Evolutionary conservation across 805 yeast genomes (phyloP).

Genomic region (Wickerhamiella kurtzmanii): DNA sequence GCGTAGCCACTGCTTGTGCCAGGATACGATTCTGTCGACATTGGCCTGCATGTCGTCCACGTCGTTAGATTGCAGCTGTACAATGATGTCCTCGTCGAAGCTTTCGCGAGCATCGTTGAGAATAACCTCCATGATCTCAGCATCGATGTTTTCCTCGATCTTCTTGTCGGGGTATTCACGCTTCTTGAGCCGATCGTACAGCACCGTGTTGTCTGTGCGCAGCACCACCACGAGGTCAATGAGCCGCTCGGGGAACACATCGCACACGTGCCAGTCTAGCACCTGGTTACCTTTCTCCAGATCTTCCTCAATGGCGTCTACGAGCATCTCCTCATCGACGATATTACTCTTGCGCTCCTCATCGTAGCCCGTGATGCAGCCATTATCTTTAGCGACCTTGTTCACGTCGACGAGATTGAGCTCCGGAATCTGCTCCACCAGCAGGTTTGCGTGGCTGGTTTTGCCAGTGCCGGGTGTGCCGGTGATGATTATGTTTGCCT

Average conservation of each 20-base stretch:
- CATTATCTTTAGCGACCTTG: conserved; percentile 64
- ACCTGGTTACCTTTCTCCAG: conserved; percentile 77
- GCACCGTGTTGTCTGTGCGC: conserved; percentile 54
- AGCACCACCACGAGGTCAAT: conserved; percentile 87
- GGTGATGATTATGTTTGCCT: conserved; percentile 70
- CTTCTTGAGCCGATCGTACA: conserved; percentile 61
- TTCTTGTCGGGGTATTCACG: conserved; percentile 73
- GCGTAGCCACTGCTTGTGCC: conserved; percentile 64
- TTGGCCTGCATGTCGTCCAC: conserved; percentile 74
- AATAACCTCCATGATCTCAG: conserved; percentile 92
- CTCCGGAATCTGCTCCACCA: conserved; percentile 39
- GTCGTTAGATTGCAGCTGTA: conserved; percentile 59
- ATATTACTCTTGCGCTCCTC: conserved; percentile 71
- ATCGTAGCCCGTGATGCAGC: conserved; percentile 74
- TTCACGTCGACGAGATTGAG: conserved; percentile 52
- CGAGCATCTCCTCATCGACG: conserved; percentile 80
- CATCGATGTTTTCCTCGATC: conserved; percentile 83
- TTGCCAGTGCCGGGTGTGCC: conserved; percentile 95
- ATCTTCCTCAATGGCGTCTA: conserved; percentile 68
- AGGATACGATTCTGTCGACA: conserved; percentile 55
- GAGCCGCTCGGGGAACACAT: conserved; percentile 81
- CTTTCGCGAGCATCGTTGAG: conserved; percentile 75
- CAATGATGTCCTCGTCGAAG: conserved; percentile 67
- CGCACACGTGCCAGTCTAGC: conserved; percentile 96
- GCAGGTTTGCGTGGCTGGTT: conserved; percentile 54